phyloP scores from a whole-genome alignment of 805 yeast species.

The Yueomyces sinensis region DNA sequence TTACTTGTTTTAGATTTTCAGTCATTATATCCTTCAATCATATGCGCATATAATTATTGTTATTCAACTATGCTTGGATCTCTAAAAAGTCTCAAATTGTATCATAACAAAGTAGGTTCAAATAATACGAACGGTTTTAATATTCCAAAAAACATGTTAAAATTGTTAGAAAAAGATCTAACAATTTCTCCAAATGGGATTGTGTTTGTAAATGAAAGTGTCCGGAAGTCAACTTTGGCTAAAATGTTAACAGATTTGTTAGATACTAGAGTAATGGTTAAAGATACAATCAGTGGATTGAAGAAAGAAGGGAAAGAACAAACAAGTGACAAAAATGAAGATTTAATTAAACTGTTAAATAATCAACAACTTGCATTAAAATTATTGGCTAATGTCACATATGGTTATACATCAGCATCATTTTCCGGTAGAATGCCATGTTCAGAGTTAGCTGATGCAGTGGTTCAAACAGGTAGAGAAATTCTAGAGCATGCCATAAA shows the following conservation, averaged over 20 bases:
- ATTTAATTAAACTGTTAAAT: slow-evolving; percentile 35
- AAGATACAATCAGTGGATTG: slow-evolving; percentile 51
- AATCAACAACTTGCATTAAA: slow-evolving; percentile 80
- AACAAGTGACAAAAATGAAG: slow-evolving; percentile 20
- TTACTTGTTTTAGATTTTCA: slow-evolving; percentile 86
- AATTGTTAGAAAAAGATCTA: slow-evolving; percentile 38
- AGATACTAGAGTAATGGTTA: slow-evolving; percentile 67
- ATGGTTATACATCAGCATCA: slow-evolving; percentile 90
- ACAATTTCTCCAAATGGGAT: slow-evolving; percentile 79
- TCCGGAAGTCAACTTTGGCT: slow-evolving; percentile 63
- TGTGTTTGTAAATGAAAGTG: slow-evolving; percentile 51
- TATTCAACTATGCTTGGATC: slow-evolving; percentile 61
- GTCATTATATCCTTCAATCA: slow-evolving; percentile 82
- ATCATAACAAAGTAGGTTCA: slow-evolving; percentile 40
- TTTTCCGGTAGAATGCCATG: slow-evolving; percentile 97
- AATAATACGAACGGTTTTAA: slow-evolving; percentile 23
- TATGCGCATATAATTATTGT: slow-evolving; percentile 85
- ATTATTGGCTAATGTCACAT: slow-evolving; percentile 86
- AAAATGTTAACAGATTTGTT: slow-evolving; percentile 77
- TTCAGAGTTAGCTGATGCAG: slow-evolving; percentile 87
- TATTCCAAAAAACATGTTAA: slow-evolving; percentile 45
- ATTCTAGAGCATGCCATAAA: slow-evolving; percentile 59
- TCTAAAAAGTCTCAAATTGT: slow-evolving; percentile 36
- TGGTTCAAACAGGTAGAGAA: slow-evolving; percentile 85
- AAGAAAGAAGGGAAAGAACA: slow-evolving; percentile 15